Conservation (phyloP, 176 grass and related monocot genomes). For the Bolboschoenus planiculmis region DNA sequence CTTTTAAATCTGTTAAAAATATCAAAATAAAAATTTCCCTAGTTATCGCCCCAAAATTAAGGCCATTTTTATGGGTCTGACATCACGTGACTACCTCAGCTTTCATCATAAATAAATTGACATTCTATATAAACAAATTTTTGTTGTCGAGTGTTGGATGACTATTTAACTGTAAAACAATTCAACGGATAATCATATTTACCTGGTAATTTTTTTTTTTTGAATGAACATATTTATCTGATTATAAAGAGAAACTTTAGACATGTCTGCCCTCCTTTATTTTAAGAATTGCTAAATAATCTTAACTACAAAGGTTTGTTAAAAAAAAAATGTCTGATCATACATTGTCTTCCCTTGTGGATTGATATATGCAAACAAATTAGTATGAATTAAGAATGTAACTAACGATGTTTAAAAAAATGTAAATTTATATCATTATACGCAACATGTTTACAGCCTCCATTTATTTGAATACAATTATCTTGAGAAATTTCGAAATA, state of each 20-base stretch:
- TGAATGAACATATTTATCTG: too few relatives aligned
- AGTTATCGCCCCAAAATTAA: too few relatives aligned
- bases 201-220: too few relatives aligned
- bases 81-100: not conserved
- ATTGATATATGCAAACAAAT: not conserved
- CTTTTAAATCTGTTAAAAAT: too few relatives aligned
- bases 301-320: not conserved
- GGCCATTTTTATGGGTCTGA: not conserved
- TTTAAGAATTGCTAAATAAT: not conserved
- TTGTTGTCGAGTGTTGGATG: too few relatives aligned
- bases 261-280: not conserved
- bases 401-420: not conserved
- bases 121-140: not conserved
- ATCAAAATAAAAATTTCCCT: too few relatives aligned
- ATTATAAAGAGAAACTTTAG: not conserved
- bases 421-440: not conserved
- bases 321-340: not conserved
- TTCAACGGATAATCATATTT: too few relatives aligned
- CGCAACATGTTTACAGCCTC: not conserved
- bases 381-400: not conserved
- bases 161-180: too few relatives aligned
- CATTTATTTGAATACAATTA: not conserved
- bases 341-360: not conserved
- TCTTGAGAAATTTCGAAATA: not conserved
- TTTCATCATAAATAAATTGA: too few relatives aligned